Evolutionary conservation across 306 rosid species (phyloP), one percentile per base, ranked within the genome.

Genomic region (Acacia confusa): DNA sequence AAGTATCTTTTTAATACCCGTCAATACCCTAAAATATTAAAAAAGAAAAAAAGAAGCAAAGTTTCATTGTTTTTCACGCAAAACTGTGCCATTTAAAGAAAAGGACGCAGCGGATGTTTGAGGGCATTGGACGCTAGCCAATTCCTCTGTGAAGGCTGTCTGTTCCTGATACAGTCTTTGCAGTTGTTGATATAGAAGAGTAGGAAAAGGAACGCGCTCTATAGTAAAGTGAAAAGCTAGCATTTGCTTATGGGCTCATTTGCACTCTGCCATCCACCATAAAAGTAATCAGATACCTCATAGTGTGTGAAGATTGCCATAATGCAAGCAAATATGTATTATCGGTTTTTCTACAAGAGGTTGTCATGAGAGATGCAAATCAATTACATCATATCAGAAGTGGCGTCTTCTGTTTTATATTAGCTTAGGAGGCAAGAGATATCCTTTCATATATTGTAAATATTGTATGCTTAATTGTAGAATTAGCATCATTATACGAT

Each of bases 191-290:
- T 75, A 75, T 89, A 22, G 92, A 90, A 85, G 94, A 82, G 82
- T 90, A 90, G 79, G 92, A 92, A 70, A 92, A 92, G 74, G 92
- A 89, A 82, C 79, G 88, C 1, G 87, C 94, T 27, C 88, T 89
- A 5, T 86, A 88, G 78, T 80, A 58, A 10, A 58, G 66, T 4
- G 66, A 58, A 32, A 58, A 12, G 66, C 34, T 58, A 25, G 32
- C 66, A 58, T 24, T 58, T 58, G 32, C 66, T 58, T 58, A 25
- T 58, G 32, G 34, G 32, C 15, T 58, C 66, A 22, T 58, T 2
- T 22, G 65, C 16, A 58, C 32, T 24, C 16, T 15, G 6, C 32
- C 66, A 11, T 10, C 66, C 32, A 24, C 66, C 66, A 58, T 58
- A 58, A 24, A 15, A 15, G 16, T 58, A 24, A 58, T 58, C 11